Percentiles rank a stretch among this genome's conserved stretches.
phyloP scores from a whole-genome alignment of 2,329 filamentous ascomycete species.

The Atkinsonella hypoxylon region DNA sequence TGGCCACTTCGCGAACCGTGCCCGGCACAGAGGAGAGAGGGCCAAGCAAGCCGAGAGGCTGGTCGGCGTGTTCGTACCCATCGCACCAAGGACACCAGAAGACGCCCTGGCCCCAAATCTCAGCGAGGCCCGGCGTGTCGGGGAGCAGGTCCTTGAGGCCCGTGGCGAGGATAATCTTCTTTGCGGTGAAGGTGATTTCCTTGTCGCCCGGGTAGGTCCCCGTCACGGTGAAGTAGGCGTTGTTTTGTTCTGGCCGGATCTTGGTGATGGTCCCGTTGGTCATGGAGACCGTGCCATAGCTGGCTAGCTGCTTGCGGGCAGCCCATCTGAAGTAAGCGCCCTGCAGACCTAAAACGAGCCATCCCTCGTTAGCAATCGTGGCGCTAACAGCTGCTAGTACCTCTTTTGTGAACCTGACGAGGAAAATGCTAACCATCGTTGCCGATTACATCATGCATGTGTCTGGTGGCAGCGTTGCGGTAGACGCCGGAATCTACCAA shows the following conservation, averaged over 20 bases:
- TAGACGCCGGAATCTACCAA: conserved; percentile 48
- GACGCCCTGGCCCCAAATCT: conserved; percentile 47
- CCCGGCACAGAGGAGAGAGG: conserved; percentile 30
- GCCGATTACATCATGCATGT: conserved; percentile 50
- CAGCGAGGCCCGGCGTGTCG: conserved; percentile 37
- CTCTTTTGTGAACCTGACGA: background rate
- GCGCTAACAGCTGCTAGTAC: background rate
- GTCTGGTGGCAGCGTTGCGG: conserved; percentile 41
- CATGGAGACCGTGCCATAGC: conserved; percentile 38
- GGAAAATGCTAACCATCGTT: conserved; percentile 36
- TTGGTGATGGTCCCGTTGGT: conserved; percentile 39
- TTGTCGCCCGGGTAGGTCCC: conserved; percentile 10
- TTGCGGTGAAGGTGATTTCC: conserved; percentile 27
- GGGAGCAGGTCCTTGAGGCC: conserved; percentile 45
- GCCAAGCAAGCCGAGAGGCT: conserved; percentile 41
- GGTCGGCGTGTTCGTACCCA: conserved; percentile 48
- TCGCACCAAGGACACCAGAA: conserved; percentile 57
- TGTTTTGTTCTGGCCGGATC: conserved; percentile 26
- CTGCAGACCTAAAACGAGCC: conserved; percentile 31
- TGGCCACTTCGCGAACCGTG: conserved; percentile 38
- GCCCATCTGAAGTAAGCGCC: conserved; percentile 41
- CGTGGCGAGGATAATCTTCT: conserved; percentile 45
- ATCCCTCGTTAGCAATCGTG: background rate
- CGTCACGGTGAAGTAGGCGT: conserved; percentile 33
- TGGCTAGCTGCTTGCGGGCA: conserved; percentile 38